Evolutionary conservation across 306 rosid species (phyloP).

Genomic region (Styphnolobium japonicum): DNA sequence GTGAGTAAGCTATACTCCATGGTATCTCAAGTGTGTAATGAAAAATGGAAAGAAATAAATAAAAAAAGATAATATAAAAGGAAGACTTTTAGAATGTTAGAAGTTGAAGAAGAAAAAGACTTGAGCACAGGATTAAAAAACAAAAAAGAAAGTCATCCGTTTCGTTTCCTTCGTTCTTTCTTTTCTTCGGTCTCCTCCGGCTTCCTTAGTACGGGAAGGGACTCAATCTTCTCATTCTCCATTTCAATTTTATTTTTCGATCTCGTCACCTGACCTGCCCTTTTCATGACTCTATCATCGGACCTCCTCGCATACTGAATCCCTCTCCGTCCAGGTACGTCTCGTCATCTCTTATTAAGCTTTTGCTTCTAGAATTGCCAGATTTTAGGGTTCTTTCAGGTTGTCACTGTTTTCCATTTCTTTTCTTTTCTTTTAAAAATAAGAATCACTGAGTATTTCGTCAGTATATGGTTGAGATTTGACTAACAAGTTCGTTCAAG

Average conservation of each 20-base stretch:
- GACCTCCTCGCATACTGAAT: background rate
- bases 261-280: conserved; percentile 27
- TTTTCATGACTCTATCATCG: background rate
- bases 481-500: background rate
- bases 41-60: background rate
- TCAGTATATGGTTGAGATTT: conserved; percentile 11
- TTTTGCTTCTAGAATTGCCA: background rate
- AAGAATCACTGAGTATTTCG: conserved; percentile 15
- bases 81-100: conserved; percentile 24
- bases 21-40: background rate
- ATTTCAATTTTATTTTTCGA: conserved; percentile 33
- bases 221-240: conserved; percentile 41
- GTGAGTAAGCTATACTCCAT: no score
- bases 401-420: background rate
- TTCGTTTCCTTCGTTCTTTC: background rate
- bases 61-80: background rate
- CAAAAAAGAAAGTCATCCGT: conserved; percentile 41
- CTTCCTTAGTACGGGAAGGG: conserved; percentile 34
- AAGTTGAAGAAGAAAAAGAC: conserved; percentile 15
- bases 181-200: conserved; percentile 30
- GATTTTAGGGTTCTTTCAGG: conserved; percentile 40
- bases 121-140: background rate
- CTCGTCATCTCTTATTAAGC: background rate
- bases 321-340: conserved; percentile 26
- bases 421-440: background rate